Conservation (phyloP, 306 rosid species). For the Oxytropis ochrocephala region DNA sequence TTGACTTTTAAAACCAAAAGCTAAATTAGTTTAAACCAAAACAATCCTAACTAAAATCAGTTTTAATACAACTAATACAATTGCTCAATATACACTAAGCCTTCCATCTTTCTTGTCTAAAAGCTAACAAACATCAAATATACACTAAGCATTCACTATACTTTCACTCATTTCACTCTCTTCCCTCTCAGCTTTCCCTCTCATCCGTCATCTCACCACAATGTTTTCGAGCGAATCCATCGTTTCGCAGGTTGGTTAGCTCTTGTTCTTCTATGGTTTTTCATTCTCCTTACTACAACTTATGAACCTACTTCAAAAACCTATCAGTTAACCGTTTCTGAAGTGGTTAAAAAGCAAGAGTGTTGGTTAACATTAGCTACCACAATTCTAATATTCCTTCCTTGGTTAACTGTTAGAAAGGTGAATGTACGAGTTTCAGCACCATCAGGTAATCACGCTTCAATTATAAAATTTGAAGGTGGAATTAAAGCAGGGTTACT, state of each 20-base stretch:
- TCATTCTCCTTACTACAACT: constrained; percentile 28
- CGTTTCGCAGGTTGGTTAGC: constrained; percentile 64
- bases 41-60: too few species aligned
- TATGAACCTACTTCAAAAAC: constrained; percentile 35
- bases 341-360: constrained; percentile 34
- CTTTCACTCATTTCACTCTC: constrained; percentile 52
- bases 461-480: constrained; percentile 48
- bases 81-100: too few species aligned
- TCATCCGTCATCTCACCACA: constrained; percentile 70
- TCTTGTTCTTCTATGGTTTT: constrained; percentile 47
- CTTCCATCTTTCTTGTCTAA: too few species aligned
- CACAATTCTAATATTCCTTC: constrained; percentile 41
- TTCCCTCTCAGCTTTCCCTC: constrained; percentile 63
- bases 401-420: constrained; percentile 49
- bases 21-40: too few species aligned
- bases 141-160: constrained; percentile 42
- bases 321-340: constrained; percentile 16
- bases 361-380: constrained; percentile 49
- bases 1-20: too few species aligned
- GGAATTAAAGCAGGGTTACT: constrained; percentile 54
- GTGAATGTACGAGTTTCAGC: constrained; percentile 23
- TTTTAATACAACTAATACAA: too few species aligned
- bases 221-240: constrained; percentile 55
- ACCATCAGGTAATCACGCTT: constrained; percentile 54
- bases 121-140: too few species aligned